Evolutionary conservation across 2,329 filamentous ascomycete species (phyloP), one percentile per base, ranked within the genome.

Genomic region (Fusarium tuaranense): DNA sequence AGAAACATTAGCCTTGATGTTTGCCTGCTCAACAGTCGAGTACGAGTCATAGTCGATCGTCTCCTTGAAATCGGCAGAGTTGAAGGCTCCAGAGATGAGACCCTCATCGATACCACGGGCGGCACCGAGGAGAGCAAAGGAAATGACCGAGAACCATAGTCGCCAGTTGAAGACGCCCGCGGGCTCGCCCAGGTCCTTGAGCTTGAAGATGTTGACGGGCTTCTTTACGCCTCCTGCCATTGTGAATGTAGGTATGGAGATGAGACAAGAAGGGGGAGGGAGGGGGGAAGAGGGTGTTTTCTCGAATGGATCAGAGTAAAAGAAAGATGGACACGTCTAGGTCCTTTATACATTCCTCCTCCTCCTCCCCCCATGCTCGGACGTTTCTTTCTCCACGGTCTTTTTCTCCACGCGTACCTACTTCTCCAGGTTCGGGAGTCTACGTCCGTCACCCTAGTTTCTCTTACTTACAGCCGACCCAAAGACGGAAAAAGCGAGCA

Each of bases 21-120:
- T 91, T 70, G 92, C 91, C 79, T 88, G 85, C 57, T 89, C 86
- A 5, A 87, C 84, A 0, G 82, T 76, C 55, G 82, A 84, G 77
- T 91, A 91, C 2, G 86, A 84, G 7, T 85, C 82, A 71, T 91
- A 90, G 74, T 90, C 78, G 79, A 94, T 92, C 38, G 86, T 86
- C 1, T 81, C 74, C 75, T 92, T 87, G 80, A 94, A 94, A 62
- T 91, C 86, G 72, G 87, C 85, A n/a, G 90, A 91, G 79, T 90
- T 89, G 82, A 93, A 91, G 16, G 92, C 92, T 1, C 92, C 93
- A 10, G 89, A 90, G 73, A 95, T 95, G 69, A 96, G 87, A 70
- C 94, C 94, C 82, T 96, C 94, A 73, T 96, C 94, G n/a, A 95
- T 86, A 76, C 94, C 94, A 68, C 93, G 89, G 46, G 93, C 93